phyloP scores from a whole-genome alignment of 305 asterid species.

The Ilex paraguariensis region DNA sequence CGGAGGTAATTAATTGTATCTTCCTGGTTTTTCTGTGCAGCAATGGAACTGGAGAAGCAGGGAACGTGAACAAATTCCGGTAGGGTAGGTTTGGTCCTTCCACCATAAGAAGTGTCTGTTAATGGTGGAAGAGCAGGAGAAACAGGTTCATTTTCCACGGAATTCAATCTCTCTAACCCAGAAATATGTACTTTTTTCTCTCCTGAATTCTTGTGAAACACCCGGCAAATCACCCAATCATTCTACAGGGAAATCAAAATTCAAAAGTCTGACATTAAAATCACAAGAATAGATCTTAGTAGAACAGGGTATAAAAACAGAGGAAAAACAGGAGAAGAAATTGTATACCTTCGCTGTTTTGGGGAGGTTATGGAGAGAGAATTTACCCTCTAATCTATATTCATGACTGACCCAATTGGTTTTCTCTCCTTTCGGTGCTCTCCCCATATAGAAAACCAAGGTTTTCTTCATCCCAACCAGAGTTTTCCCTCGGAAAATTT shows the following conservation, averaged over 20 bases:
- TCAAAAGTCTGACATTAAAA: not conserved
- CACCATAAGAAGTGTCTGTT: slow-evolving; percentile 49
- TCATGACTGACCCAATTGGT: slow-evolving; percentile 56
- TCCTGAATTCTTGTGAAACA: slow-evolving; percentile 38
- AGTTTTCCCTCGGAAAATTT: slow-evolving; percentile 29
- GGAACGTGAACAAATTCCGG: slow-evolving; percentile 41
- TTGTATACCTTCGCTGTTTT: slow-evolving; percentile 28
- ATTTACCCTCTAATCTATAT: slow-evolving; percentile 45
- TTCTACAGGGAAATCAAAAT: slow-evolving; percentile 31
- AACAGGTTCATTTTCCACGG: slow-evolving; percentile 19
- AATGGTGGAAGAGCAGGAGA: slow-evolving; percentile 47
- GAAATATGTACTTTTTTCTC: slow-evolving; percentile 52
- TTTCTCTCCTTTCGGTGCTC: slow-evolving; percentile 57
- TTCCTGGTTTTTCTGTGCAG: not conserved
- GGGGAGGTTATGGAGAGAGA: slow-evolving; percentile 26
- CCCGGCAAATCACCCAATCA: slow-evolving; percentile 91
- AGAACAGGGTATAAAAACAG: not conserved
- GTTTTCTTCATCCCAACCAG: slow-evolving; percentile 56
- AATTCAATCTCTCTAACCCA: slow-evolving; percentile 34
- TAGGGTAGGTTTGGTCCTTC: slow-evolving; percentile 21
- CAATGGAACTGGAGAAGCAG: slow-evolving; percentile 60
- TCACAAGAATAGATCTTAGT: not conserved
- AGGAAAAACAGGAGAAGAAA: not conserved
- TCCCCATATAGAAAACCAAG: slow-evolving; percentile 51
- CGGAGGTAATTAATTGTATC: slow-evolving; percentile 5